Conservation (phyloP, 129 eudicot genomes). For the Lactuca saligna region DNA sequence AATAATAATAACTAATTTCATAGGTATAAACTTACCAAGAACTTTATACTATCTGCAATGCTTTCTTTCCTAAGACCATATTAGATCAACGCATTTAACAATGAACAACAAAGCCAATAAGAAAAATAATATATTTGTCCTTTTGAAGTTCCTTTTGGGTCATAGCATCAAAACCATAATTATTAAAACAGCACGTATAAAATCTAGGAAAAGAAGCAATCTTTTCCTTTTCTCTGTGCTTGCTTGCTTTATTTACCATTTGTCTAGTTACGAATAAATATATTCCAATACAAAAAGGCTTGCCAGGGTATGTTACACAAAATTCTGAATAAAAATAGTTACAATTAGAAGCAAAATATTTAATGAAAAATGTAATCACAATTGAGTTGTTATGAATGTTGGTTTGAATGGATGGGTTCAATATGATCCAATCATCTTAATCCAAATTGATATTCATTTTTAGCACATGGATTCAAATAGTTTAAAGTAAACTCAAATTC, state of each 20-base stretch:
- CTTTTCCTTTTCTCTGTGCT: slow-evolving; percentile 28
- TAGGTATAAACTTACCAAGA: not conserved
- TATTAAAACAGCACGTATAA: slow-evolving; percentile 7
- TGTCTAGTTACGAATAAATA: slow-evolving; percentile 20
- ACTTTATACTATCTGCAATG: slow-evolving; percentile 16
- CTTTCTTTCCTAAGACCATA: slow-evolving; percentile 4
- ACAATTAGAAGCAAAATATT: not conserved
- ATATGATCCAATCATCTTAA: too few relatives aligned
- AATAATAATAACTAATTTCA: not conserved
- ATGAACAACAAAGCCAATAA: slow-evolving; percentile 14
- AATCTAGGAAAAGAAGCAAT: slow-evolving; percentile 15
- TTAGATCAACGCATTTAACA: slow-evolving; percentile 5
- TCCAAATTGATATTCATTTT: too few relatives aligned
- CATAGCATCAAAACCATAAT: slow-evolving; percentile 8
- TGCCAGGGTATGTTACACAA: slow-evolving; percentile 25
- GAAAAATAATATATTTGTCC: slow-evolving; percentile 15
- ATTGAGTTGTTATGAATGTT: too few relatives aligned
- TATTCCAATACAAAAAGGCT: slow-evolving; percentile 31
- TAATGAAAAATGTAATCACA: not conserved
- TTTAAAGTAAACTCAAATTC: too few relatives aligned
- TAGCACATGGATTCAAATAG: too few relatives aligned
- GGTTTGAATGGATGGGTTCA: too few relatives aligned
- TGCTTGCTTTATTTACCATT: slow-evolving; percentile 17
- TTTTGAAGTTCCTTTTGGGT: slow-evolving; percentile 28
- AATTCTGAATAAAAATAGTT: not conserved